These are phyloP conservation scores for Lolium multiflorum DNA, from an alignment of 176 grass and related monocot genomes.

Conservation along the genomic window DNA sequence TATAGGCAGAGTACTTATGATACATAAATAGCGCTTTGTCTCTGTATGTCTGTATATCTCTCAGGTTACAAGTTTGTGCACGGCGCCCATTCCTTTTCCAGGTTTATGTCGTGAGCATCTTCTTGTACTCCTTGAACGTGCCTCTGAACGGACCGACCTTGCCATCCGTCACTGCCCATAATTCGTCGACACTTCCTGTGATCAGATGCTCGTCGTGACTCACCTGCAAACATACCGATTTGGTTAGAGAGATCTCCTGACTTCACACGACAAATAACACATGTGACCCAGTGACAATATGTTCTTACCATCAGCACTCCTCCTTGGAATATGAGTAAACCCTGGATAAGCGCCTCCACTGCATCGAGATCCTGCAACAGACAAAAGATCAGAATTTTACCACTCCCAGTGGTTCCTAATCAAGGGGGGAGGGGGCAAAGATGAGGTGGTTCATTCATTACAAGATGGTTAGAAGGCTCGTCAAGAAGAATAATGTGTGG, in stretches of 20 bases:
- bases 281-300: not conserved
- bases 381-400: not conserved
- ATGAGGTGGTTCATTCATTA: constrained; percentile 25
- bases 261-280: not conserved
- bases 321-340: constrained; percentile 93
- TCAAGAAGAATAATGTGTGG: constrained; percentile 96
- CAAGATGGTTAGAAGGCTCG: constrained; percentile 98
- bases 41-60: not conserved
- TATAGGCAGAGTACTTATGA: not conserved
- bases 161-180: constrained; percentile 84
- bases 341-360: constrained; percentile 96
- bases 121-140: constrained; percentile 93
- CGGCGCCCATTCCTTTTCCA: not conserved
- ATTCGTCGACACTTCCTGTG: constrained; percentile 85
- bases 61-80: not conserved
- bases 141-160: constrained; percentile 72
- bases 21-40: not conserved
- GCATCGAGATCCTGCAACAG: constrained; percentile 84
- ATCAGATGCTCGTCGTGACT: constrained; percentile 99
- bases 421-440: not conserved
- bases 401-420: not conserved
- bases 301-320: constrained; percentile 87
- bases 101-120: constrained; percentile 62
- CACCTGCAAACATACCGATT: constrained; percentile 47
- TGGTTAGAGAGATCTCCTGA: too few relatives aligned